These are phyloP conservation scores for Bipolaris gigantea DNA, from an alignment of 2,329 filamentous ascomycete species.

Conservation along the genomic window DNA sequence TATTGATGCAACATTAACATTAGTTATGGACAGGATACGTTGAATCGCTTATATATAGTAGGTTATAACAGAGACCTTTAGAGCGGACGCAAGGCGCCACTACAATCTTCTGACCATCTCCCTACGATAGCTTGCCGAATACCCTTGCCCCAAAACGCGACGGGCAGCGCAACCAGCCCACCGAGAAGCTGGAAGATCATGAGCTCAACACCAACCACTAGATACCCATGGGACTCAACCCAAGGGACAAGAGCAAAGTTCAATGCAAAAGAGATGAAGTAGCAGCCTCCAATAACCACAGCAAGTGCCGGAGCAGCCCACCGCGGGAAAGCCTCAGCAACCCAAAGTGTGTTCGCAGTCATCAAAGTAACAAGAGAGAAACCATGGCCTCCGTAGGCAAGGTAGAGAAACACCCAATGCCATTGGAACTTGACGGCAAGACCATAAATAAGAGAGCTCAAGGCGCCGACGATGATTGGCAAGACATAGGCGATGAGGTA, in stretches of 20 bases:
- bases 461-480: constrained; percentile 26
- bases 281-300: constrained; percentile 30
- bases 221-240: constrained; percentile 29
- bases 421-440: constrained; percentile 23
- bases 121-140: constrained; percentile 33
- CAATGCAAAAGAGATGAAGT: constrained; percentile 26
- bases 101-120: constrained; percentile 29
- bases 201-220: constrained; percentile 41
- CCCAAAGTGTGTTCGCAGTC: constrained; percentile 36
- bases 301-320: constrained; percentile 38
- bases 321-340: constrained; percentile 38
- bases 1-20: too few relatives aligned
- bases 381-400: constrained; percentile 35
- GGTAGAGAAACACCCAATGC: constrained; percentile 20
- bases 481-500: constrained; percentile 34
- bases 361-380: constrained; percentile 29
- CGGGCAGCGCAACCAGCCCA: constrained; percentile 30
- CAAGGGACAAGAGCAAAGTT: constrained; percentile 30
- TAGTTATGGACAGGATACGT: too few relatives aligned
- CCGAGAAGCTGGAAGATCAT: constrained; percentile 39
- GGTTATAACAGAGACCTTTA: background rate
- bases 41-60: background rate
- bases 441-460: constrained; percentile 32
- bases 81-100: constrained; percentile 34
- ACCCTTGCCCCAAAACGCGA: constrained; percentile 39